Percentiles rank a stretch among this genome's conserved stretches.
Conservation (phyloP, 257 asterid species). For the Fraxinus pennsylvanica region DNA sequence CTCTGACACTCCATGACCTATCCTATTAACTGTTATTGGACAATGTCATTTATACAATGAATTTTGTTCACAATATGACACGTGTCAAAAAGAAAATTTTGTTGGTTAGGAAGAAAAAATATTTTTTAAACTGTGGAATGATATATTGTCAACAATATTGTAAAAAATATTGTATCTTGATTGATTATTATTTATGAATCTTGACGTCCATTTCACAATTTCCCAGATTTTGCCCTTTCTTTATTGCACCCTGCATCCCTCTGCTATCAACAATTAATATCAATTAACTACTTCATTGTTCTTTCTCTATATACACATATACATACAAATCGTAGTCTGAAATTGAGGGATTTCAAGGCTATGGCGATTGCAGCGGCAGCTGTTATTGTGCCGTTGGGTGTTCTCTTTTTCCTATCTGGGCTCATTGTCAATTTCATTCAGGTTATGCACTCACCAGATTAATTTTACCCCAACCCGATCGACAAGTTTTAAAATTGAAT, state of each 20-base stretch:
- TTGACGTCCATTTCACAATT: constrained; percentile 30
- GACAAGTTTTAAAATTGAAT: background rate
- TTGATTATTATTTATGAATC: background rate
- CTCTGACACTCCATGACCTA: background rate
- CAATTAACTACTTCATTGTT: background rate
- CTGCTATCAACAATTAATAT: background rate
- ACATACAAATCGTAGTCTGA: background rate
- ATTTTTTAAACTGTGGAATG: too few species aligned
- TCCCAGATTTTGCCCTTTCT: constrained; percentile 29
- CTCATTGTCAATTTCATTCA: constrained; percentile 12
- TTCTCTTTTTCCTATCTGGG: background rate
- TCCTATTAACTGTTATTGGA: too few species aligned
- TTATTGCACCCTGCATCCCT: constrained; percentile 7
- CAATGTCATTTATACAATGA: too few species aligned
- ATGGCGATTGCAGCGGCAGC: constrained; percentile 29
- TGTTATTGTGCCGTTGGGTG: constrained; percentile 11
- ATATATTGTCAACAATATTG: too few species aligned
- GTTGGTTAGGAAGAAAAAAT: too few species aligned
- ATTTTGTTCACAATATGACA: too few species aligned
- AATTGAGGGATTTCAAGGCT: constrained; percentile 14
- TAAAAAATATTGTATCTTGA: too few species aligned
- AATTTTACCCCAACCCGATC: background rate
- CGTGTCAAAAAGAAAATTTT: too few species aligned
- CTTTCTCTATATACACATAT: background rate
- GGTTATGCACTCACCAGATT: background rate